Conservation (phyloP, 2,329 filamentous ascomycete species). For the Zasmidium angulare region DNA sequence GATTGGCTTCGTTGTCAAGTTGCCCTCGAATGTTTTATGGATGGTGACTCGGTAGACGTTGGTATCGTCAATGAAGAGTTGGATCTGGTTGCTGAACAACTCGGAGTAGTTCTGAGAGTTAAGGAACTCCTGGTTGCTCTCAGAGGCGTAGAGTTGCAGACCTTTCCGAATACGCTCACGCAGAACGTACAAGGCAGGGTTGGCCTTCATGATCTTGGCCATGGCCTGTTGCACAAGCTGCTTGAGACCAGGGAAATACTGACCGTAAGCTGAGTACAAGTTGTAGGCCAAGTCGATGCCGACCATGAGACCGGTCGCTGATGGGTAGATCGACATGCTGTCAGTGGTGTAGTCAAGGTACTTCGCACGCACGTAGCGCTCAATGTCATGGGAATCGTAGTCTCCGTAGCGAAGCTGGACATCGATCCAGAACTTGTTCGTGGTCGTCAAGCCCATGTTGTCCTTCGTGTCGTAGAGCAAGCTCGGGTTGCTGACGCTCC, state of each 20-base stretch:
- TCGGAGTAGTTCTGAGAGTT: slow-evolving; percentile 99
- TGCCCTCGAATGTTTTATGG: slow-evolving; percentile 99
- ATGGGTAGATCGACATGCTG: slow-evolving; percentile 98
- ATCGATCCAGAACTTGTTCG: slow-evolving; percentile 99
- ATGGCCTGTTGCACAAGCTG: slow-evolving; percentile 95
- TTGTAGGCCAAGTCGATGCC: slow-evolving; percentile 98
- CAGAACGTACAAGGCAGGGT: slow-evolving; percentile 91
- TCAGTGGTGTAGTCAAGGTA: slow-evolving; percentile 99
- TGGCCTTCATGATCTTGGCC: slow-evolving; percentile 99
- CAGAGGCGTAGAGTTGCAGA: slow-evolving; percentile 94
- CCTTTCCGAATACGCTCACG: slow-evolving; percentile 98
- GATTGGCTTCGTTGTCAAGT: slow-evolving; percentile 98
- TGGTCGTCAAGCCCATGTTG: slow-evolving; percentile 86
- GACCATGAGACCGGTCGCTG: slow-evolving; percentile 94
- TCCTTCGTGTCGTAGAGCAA: slow-evolving; percentile 96
- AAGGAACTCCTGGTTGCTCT: slow-evolving; percentile 98
- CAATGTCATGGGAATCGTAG: slow-evolving; percentile 98
- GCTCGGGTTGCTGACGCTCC: slow-evolving; percentile 94
- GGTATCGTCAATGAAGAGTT: slow-evolving; percentile 98
- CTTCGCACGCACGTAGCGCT: slow-evolving; percentile 94
- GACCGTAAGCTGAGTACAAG: slow-evolving; percentile 94
- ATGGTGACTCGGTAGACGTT: slow-evolving; percentile 99
- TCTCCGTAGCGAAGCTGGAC: slow-evolving; percentile 95
- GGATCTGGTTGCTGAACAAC: slow-evolving; percentile 97
- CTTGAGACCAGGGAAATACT: slow-evolving; percentile 98